Evolutionary conservation across 768 basidiomycete species (phyloP).

Genomic region (Dentipellis fragilis): DNA sequence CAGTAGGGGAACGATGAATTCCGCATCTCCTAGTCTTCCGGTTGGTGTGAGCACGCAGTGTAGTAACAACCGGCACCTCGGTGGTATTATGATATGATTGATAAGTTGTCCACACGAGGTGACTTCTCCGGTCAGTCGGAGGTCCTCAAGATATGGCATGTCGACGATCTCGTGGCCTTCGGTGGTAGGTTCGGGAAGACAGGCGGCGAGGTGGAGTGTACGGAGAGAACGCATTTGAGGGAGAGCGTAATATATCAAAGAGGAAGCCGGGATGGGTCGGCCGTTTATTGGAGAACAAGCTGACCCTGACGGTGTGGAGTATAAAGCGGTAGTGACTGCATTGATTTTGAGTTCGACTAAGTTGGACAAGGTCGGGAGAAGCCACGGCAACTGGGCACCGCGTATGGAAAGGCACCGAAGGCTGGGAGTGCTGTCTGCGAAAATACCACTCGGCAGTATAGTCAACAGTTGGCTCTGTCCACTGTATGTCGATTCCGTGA

Average conservation of each 20-base stretch:
- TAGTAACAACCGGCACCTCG: too few relatives aligned
- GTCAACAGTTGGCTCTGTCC: too few relatives aligned
- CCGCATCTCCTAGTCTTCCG: too few relatives aligned
- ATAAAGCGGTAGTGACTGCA: background rate
- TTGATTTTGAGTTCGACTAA: background rate
- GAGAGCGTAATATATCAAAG: background rate
- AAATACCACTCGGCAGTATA: background rate
- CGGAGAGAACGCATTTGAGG: background rate
- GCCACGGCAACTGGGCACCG: background rate
- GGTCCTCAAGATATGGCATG: too few relatives aligned
- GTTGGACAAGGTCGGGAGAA: background rate
- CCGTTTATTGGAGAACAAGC: background rate
- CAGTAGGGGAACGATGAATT: too few relatives aligned
- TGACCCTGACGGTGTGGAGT: background rate
- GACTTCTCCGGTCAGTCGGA: too few relatives aligned
- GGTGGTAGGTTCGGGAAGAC: background rate
- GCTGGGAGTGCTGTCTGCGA: background rate
- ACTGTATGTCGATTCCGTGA: background rate
- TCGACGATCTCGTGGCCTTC: background rate
- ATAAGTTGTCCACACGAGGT: too few relatives aligned
- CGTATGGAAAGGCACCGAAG: background rate
- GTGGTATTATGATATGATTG: too few relatives aligned
- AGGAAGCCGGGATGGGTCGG: background rate
- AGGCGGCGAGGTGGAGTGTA: background rate
- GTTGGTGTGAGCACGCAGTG: too few relatives aligned